Evolutionary conservation across 192 early-diverging fungal genomes (phyloP), one percentile per base, ranked within the genome.

Genomic region (Backusella luteola): DNA sequence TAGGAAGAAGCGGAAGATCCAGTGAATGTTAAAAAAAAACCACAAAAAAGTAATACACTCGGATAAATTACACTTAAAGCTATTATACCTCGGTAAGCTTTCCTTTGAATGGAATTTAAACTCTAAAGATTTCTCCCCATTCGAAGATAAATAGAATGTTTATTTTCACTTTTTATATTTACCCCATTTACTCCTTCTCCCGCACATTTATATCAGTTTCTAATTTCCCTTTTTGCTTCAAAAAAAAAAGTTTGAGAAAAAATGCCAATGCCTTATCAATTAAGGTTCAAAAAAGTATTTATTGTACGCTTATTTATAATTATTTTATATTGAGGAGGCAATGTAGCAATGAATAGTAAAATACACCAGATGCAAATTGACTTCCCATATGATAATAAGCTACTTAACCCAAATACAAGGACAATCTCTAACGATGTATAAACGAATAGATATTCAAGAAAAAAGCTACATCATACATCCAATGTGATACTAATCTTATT

Each of bases 1-100:
- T 63, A 63, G 56, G 56, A 63, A 63, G 56, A 29, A 26, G 56
- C 56, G 56, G 56, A 63, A 63, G 56, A 63, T 4, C 56, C n/a
- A 12, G 9, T 23, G 23, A 29, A 23, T 6, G 56, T 29, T 59
- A 59, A 59, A 59, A 56, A 23, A 63, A 29, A 63, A 29, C 3
- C 11, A 63, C 11, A 59, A 8, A 59, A 59, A 29, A 59, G 15
- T 59, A 59, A 59, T 59, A 26, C 7, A 63, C 8, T 29, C 56
- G 56, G 56, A 29, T 63, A 63, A 63, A 63, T 29, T 63, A 63
- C 23, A 29, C 56, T 26, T 63, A 29, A 63, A 63, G 56, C 2
- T 26, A 63, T 14, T 14, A 5, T 63, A 63, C 23, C 56, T 63
- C 56, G 56, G 56, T 63, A 63, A 7, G 12, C 21, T 14, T 14